Evolutionary conservation across 306 rosid species (phyloP), one percentile per base, ranked within the genome.

Genomic region (Cucurbita moschata): DNA sequence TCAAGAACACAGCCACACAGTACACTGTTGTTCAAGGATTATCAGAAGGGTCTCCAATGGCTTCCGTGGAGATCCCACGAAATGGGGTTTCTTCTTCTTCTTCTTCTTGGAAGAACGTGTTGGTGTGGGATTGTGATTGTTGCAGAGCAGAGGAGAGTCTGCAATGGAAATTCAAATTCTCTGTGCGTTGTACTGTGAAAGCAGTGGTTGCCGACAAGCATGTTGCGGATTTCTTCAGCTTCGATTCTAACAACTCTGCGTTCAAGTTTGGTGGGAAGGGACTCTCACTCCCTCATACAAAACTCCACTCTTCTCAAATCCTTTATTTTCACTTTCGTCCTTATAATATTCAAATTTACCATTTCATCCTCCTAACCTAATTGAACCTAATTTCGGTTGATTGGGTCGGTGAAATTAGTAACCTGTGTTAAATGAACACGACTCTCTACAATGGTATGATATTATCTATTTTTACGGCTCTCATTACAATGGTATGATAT

Each of bases 141-240:
- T 23, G 16, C 64, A 10, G 47, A 40, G 8, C 12, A 14, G 73
- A 47, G 16, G 18, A 19, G 5, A 42, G 10, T 23, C 50, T 50
- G 38, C 4, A 21, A n/a, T 71, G 8, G 59, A 19, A 72, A 71
- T 75, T 69, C 11, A 8, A 10, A 56, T 59, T 61, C 19, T 62
- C 21, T 62, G 12, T 58, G 19, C 8, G 70, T 8, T 40, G 63
- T 57, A 30, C 2, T 42, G 5, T 42, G 73, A 75, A 67, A 61
- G 78, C 59, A 81, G 82, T 58, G 79, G 90, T 87, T 89, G 75
- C 88, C 87, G 90, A 86, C 96, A 85, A 78, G 71, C 75, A 51
- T 71, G 77, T 75, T 59, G 82, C 74, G 83, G 88, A 84, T 88
- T 85, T 78, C 92, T 87, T 88, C 77, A 26, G 73, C 81, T 85